These are phyloP conservation scores for Striga hermonthica DNA, from an alignment of 305 asterid species.

Conservation along the genomic window DNA sequence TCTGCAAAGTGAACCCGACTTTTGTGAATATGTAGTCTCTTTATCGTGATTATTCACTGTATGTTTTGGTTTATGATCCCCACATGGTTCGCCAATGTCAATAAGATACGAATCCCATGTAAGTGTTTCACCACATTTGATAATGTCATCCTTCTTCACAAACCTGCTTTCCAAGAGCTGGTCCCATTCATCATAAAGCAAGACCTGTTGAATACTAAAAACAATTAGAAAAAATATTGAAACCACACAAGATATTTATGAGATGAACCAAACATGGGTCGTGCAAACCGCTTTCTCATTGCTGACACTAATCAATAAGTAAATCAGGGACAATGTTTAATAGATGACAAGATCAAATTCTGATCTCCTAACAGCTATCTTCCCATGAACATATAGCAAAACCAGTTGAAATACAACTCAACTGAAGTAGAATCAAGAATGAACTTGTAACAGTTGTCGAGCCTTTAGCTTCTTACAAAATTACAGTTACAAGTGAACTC, in stretches of 20 bases:
- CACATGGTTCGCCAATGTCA: slow-evolving; percentile 71
- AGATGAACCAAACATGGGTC: slow-evolving; percentile 13
- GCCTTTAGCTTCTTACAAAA: slow-evolving; percentile 18
- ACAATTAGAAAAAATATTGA: not conserved
- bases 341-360: no score
- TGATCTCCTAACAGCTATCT: slow-evolving; percentile 4
- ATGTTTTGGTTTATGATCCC: slow-evolving; percentile 44
- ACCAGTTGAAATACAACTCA: slow-evolving; percentile 8
- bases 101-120: slow-evolving; percentile 63
- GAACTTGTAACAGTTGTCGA: not conserved
- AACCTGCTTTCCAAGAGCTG: slow-evolving; percentile 67
- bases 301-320: slow-evolving; percentile 23
- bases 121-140: slow-evolving; percentile 63
- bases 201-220: slow-evolving; percentile 43
- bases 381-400: not conserved
- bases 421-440: slow-evolving; percentile 2
- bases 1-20: slow-evolving; percentile 37
- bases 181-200: slow-evolving; percentile 75
- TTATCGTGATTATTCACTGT: slow-evolving; percentile 33
- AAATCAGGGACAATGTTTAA: not conserved
- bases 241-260: slow-evolving; percentile 6
- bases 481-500: not conserved
- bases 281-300: slow-evolving; percentile 12
- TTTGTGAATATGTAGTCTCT: slow-evolving; percentile 34
- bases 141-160: slow-evolving; percentile 61